Percentiles rank a stretch among this genome's conserved stretches.
Evolutionary conservation across 106 monocot species (phyloP).

Genomic region (Acorus gramineus): DNA sequence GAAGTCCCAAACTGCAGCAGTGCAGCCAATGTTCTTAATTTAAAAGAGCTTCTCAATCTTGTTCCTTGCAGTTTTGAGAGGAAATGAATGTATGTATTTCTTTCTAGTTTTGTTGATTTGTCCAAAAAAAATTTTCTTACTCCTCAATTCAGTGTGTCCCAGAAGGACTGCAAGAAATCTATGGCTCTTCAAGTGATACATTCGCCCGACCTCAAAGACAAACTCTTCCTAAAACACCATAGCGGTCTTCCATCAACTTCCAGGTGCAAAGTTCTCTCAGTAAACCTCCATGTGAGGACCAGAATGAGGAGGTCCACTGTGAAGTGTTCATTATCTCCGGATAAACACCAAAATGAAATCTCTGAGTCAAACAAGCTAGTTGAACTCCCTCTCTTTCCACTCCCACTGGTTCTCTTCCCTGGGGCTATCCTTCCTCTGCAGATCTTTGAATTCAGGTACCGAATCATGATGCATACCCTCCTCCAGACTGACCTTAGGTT

Average conservation of each 20-base stretch:
- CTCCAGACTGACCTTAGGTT: conserved; percentile 29
- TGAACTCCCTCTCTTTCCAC: conserved; percentile 23
- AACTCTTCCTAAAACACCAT: neutral
- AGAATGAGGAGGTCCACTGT: neutral
- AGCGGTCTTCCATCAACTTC: conserved; percentile 1
- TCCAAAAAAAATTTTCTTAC: no score
- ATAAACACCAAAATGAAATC: conserved; percentile 3
- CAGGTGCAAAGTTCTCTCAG: neutral
- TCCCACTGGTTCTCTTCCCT: conserved; percentile 29
- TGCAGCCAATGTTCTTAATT: no score
- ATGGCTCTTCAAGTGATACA: conserved; percentile 10
- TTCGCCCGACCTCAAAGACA: neutral
- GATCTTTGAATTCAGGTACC: conserved; percentile 32
- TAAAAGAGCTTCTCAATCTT: no score
- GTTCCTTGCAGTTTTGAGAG: no score
- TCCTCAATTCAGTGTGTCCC: no score
- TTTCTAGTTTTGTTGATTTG: no score
- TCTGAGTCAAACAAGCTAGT: conserved; percentile 11
- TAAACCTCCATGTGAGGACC: neutral
- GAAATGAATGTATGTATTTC: no score
- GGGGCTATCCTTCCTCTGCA: conserved; percentile 17
- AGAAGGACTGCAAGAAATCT: neutral
- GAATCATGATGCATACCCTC: conserved; percentile 35
- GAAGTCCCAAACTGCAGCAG: no score
- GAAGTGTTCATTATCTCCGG: conserved; percentile 6